Conservation (phyloP, 306 rosid species). For the Ochetophila trinervis region DNA sequence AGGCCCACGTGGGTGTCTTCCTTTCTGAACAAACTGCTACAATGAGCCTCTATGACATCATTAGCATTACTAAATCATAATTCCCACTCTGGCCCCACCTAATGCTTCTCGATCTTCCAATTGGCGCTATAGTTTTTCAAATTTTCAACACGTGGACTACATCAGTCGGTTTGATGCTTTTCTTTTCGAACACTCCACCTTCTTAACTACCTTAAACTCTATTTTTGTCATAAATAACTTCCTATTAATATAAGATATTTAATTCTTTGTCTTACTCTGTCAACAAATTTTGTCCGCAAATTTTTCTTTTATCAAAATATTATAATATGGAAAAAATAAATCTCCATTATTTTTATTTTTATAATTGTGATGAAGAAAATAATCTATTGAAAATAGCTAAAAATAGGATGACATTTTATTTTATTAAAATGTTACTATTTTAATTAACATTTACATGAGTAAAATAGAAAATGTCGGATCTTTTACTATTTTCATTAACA, state of each 20-base stretch:
- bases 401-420: too few species aligned
- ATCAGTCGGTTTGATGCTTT: neutral
- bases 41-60: constrained; percentile 4
- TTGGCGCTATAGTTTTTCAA: neutral
- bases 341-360: neutral
- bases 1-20: constrained; percentile 17
- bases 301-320: neutral
- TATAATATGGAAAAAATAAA: neutral
- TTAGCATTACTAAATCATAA: constrained; percentile 12
- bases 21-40: constrained; percentile 10
- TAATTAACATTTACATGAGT: too few species aligned
- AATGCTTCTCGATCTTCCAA: neutral
- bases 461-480: too few species aligned
- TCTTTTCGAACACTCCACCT: neutral
- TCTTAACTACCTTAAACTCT: neutral
- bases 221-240: constrained; percentile 14
- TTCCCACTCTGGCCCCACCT: constrained; percentile 8
- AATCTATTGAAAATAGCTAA: too few species aligned
- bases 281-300: neutral
- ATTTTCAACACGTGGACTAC: constrained; percentile 3
- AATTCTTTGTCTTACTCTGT: constrained; percentile 22
- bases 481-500: too few species aligned
- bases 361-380: neutral
- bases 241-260: neutral
- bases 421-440: too few species aligned